Evolutionary conservation across 345 rosid genomes (phyloP), one percentile per base, ranked within the genome.

Genomic region (Gossypioides kirkii): DNA sequence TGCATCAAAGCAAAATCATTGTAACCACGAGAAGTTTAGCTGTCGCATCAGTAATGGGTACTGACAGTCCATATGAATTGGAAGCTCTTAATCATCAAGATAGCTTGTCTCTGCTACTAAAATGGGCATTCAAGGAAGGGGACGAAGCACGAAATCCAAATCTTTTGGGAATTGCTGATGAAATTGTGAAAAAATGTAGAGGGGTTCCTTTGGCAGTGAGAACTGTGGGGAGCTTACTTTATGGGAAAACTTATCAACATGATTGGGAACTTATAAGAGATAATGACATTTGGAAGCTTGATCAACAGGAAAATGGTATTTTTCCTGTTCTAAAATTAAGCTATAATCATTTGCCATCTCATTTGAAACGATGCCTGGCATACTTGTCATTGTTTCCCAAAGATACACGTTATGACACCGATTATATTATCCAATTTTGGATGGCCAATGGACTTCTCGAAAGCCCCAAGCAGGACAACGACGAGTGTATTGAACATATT

Each of bases 161-260:
- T n/a, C n/a, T n/a, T n/a, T n/a, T n/a, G n/a, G n/a, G n/a, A n/a
- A n/a, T n/a, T n/a, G 63, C 63, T 8, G 17, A 41, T 8, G 49
- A 63, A 36, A 63, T 41, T 42, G 50, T 41, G 13, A 63, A 63
- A 2, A 63, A 63, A 6, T 41, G 69, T 26, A 42, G 6, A 61
- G n/a, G 47, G 74, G 52, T 76, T 76, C 79, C 71, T 47, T 20
- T 76, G 46, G 76, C 72, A 14, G 73, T 72, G 50, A 54, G 41
- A 53, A 64, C 52, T 7, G 13, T 76, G 0, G 74, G 78, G 10
- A 47, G 46, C 47, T 26, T 42, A 12, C 52, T 65, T 42, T 18
- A 9, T 20, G 8, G 3, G 2, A 58, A 32, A 26, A 60, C 63
- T 17, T 16, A 36, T 11, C 23, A 71, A 43, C 13, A 10, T 28